Evolutionary conservation across 2,329 filamentous ascomycete genomes (phyloP).

Genomic region (Monascus ruber): DNA sequence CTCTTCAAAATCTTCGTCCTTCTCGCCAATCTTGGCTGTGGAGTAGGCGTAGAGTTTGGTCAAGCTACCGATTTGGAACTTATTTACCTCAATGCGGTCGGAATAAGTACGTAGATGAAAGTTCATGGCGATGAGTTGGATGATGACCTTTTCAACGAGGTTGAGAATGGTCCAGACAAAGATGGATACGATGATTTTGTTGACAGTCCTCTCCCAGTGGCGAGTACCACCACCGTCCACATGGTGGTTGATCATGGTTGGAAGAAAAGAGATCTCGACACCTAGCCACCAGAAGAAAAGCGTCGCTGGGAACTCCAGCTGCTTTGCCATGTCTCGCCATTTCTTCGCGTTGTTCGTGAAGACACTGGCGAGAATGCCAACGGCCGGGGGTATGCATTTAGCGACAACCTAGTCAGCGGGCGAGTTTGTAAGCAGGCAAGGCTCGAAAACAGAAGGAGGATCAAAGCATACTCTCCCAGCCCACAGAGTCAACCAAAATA

Average conservation of each 20-base stretch:
- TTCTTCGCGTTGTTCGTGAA: constrained; percentile 85
- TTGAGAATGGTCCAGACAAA: constrained; percentile 73
- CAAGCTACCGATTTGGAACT: constrained; percentile 66
- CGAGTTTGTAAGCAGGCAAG: constrained; percentile 2
- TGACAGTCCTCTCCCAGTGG: constrained; percentile 63
- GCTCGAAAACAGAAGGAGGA: background rate
- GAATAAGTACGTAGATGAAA: constrained; percentile 88
- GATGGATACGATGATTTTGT: constrained; percentile 78
- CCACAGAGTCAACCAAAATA: constrained; percentile 88
- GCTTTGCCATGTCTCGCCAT: constrained; percentile 78
- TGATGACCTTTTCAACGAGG: constrained; percentile 82
- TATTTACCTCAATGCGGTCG: constrained; percentile 83
- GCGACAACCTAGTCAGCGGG: constrained; percentile 42
- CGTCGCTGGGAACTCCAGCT: constrained; percentile 73
- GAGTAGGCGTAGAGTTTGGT: constrained; percentile 56
- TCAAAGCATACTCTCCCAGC: constrained; percentile 44
- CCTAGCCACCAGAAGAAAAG: constrained; percentile 89
- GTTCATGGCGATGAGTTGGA: constrained; percentile 86
- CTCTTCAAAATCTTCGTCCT: constrained; percentile 68
- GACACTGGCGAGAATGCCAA: constrained; percentile 56
- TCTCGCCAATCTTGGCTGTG: constrained; percentile 52
- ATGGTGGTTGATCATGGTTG: constrained; percentile 62
- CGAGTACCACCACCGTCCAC: constrained; percentile 43
- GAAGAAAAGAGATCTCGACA: constrained; percentile 73
- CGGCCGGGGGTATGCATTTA: constrained; percentile 51